phyloP scores from a whole-genome alignment of 495 filamentous ascomycete species.

The Aspergillus sclerotioniger region DNA sequence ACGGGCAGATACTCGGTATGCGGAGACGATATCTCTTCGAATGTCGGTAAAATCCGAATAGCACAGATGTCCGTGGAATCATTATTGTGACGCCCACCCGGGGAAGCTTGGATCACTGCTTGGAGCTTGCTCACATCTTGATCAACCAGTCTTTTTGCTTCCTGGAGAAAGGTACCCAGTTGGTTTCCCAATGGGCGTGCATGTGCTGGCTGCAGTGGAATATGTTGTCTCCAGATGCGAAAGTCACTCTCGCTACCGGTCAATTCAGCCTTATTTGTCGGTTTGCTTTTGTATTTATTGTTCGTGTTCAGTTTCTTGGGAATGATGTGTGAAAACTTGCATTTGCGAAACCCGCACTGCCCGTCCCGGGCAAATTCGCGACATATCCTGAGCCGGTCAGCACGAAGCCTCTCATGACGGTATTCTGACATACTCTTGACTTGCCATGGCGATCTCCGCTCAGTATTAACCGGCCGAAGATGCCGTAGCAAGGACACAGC shows the following conservation, averaged over 20 bases:
- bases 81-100: constrained; percentile 62
- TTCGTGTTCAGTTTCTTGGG: not conserved
- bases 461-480: too few species aligned
- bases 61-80: constrained; percentile 58
- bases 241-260: not conserved
- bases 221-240: constrained; percentile 14
- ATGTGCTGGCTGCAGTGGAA: not conserved
- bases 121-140: constrained; percentile 24
- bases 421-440: not conserved
- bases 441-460: not conserved
- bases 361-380: not conserved
- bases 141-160: constrained; percentile 23
- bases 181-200: constrained; percentile 9
- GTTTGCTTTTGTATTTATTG: not conserved
- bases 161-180: constrained; percentile 7
- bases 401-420: not conserved
- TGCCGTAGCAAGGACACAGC: too few species aligned
- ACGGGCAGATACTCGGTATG: constrained; percentile 60
- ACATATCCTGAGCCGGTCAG: not conserved
- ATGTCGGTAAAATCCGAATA: constrained; percentile 63
- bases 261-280: not conserved
- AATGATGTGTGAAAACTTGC: not conserved
- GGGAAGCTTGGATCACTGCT: constrained; percentile 34
- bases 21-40: constrained; percentile 53
- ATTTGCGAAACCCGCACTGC: not conserved